phyloP scores from a whole-genome alignment of 352 stramenopile genomes.

The Phytophthora quininea region DNA sequence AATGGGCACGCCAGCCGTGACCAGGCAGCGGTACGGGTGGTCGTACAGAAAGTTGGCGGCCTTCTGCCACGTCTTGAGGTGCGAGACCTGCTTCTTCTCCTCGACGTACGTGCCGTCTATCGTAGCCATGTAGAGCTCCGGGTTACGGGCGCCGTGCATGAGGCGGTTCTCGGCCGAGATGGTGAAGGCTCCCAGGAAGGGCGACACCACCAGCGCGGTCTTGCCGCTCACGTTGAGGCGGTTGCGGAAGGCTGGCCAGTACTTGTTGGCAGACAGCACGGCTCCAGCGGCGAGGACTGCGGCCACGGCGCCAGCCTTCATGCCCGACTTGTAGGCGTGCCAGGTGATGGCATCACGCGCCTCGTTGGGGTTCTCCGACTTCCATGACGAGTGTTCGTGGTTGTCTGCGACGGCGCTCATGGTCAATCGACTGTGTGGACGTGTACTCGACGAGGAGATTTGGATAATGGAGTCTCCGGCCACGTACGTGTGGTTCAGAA shows the following conservation, averaged over 20 bases:
- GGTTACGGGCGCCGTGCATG: constrained; percentile 69
- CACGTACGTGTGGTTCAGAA: constrained; percentile 15
- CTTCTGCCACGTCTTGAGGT: constrained; percentile 65
- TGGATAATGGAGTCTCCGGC: constrained; percentile 6
- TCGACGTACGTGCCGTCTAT: constrained; percentile 58
- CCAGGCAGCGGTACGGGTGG: constrained; percentile 71
- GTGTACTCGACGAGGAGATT: constrained; percentile 20
- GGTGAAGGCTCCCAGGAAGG: constrained; percentile 69
- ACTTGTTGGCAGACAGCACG: constrained; percentile 60
- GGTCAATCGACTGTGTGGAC: constrained; percentile 3
- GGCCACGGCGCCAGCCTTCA: constrained; percentile 52
- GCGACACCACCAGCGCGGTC: constrained; percentile 68
- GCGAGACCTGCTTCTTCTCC: constrained; percentile 33
- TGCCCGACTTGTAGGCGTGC: constrained; percentile 65
- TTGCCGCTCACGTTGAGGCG: constrained; percentile 77
- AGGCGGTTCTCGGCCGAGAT: constrained; percentile 70
- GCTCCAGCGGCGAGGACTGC: constrained; percentile 27
- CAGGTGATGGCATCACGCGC: constrained; percentile 73
- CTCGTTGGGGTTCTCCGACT: constrained; percentile 47
- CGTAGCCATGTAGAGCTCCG: constrained; percentile 69
- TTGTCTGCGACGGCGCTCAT: constrained; percentile 27
- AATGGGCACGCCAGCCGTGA: constrained; percentile 57
- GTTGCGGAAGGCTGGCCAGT: constrained; percentile 72
- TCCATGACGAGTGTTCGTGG: constrained; percentile 35
- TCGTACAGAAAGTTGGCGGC: constrained; percentile 83